Conservation (phyloP, 495 filamentous ascomycete species). For the Hypoxylon trugodes region DNA sequence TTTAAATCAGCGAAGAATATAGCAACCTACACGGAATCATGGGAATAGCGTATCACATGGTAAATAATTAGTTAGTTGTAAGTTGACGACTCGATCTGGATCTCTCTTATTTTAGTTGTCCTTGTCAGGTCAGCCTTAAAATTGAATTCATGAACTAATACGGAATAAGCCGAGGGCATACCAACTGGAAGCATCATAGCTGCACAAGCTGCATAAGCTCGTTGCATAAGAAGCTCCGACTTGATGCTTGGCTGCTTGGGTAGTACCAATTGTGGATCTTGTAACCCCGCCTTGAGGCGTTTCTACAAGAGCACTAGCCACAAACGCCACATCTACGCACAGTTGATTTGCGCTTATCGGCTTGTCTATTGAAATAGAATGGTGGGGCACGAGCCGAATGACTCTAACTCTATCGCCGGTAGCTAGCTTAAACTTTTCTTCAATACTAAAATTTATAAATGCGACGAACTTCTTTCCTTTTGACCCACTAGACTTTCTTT, state of each 20-base stretch:
- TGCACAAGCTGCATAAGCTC: conserved; percentile 1
- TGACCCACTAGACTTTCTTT: background rate
- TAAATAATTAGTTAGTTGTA: too few species aligned
- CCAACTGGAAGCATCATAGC: background rate
- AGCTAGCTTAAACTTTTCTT: conserved; percentile 22
- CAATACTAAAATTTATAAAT: conserved; percentile 17
- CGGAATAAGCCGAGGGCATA: background rate
- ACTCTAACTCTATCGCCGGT: conserved; percentile 33
- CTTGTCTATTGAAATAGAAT: conserved; percentile 22
- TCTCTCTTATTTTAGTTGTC: conserved; percentile 18
- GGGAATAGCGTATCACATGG: conserved; percentile 27
- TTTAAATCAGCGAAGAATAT: conserved; percentile 1
- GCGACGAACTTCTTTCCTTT: conserved; percentile 6
- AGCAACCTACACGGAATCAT: conserved; percentile 1
- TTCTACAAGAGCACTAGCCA: background rate
- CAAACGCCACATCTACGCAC: background rate
- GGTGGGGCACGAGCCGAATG: conserved; percentile 46
- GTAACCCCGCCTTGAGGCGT: conserved; percentile 9
- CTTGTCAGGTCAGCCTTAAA: conserved; percentile 40
- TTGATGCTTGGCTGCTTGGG: background rate
- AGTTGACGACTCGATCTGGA: too few species aligned
- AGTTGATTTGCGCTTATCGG: conserved; percentile 3
- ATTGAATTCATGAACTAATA: conserved; percentile 10
- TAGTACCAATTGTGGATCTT: background rate
- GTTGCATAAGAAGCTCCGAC: background rate